Conservation (phyloP, 768 basidiomycete genomes). For the Filobasidium wieringae region DNA sequence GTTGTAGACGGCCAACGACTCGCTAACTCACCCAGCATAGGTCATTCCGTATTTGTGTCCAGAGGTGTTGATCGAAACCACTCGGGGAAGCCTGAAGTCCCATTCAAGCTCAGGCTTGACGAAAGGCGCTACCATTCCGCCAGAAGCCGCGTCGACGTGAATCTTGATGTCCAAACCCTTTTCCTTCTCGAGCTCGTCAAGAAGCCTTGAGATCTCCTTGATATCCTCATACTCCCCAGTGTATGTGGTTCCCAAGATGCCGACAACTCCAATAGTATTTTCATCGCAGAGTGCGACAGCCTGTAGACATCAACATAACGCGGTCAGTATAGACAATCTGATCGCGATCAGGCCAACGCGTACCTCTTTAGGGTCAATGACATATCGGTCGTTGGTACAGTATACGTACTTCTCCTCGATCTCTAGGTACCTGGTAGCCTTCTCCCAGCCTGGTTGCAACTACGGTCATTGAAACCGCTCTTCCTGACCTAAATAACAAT, state of each 20-base stretch:
- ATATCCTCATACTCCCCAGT: conserved; percentile 16
- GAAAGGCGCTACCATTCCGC: conserved; percentile 48
- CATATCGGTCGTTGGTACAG: conserved; percentile 24
- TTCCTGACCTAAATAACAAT: background rate
- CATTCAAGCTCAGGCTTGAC: conserved; percentile 27
- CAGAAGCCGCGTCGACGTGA: conserved; percentile 42
- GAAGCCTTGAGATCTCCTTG: conserved; percentile 9
- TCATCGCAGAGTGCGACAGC: conserved; percentile 31
- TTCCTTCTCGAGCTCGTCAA: conserved; percentile 28
- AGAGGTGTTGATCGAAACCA: conserved; percentile 38
- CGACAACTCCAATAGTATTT: conserved; percentile 33
- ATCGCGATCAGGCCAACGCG: background rate
- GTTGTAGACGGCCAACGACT: background rate
- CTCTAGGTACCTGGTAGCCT: conserved; percentile 29
- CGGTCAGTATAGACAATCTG: background rate
- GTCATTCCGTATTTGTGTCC: conserved; percentile 28
- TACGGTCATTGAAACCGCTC: background rate
- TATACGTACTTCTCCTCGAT: conserved; percentile 37
- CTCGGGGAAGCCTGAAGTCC: conserved; percentile 37
- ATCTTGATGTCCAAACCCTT: conserved; percentile 29
- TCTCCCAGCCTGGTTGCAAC: conserved; percentile 35
- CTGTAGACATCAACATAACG: background rate
- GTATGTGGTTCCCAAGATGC: conserved; percentile 21
- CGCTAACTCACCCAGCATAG: conserved; percentile 36
- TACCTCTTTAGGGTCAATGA: conserved; percentile 33